A percentile compares a stretch with the other conserved stretches of the same genome.
phyloP scores from a whole-genome alignment of 345 rosid genomes.

The Diplotaxis tenuifolia region DNA sequence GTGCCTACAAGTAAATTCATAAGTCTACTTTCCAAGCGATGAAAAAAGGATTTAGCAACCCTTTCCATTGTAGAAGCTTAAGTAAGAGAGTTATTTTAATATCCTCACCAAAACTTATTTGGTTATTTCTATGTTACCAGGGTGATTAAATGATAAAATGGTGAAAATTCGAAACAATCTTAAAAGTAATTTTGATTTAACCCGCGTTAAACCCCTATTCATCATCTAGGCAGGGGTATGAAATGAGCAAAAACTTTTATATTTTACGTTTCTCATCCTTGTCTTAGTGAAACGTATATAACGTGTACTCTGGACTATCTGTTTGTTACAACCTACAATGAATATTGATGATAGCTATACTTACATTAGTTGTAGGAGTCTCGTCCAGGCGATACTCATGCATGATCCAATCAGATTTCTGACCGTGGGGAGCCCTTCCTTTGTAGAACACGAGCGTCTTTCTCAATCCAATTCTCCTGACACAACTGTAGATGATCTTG shows the following conservation, averaged over 20 bases:
- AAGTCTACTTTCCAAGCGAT: not conserved
- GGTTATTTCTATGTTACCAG: too few relatives aligned
- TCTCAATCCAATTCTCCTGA: slow-evolving; percentile 73
- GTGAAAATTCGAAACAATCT: too few relatives aligned
- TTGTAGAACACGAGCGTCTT: slow-evolving; percentile 91
- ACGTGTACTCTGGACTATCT: not conserved
- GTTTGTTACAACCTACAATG: not conserved
- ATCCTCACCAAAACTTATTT: too few relatives aligned
- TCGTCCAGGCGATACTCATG: slow-evolving; percentile 97
- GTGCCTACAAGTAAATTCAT: not conserved
- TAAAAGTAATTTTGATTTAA: too few relatives aligned
- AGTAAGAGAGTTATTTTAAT: not conserved
- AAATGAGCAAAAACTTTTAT: too few relatives aligned
- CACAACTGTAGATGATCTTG: slow-evolving; percentile 77
- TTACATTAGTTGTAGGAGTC: slow-evolving; percentile 40
- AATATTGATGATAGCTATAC: slow-evolving; percentile 15
- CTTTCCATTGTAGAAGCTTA: not conserved
- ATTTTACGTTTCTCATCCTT: not conserved
- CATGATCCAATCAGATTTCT: slow-evolving; percentile 99
- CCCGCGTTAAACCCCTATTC: too few relatives aligned
- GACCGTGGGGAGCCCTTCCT: slow-evolving; percentile 97
- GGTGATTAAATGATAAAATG: too few relatives aligned
- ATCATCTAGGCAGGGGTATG: too few relatives aligned
- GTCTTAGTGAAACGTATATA: not conserved
- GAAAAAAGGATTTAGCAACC: not conserved